Percentiles rank a stretch among this genome's conserved stretches.
Evolutionary conservation across 2,329 filamentous ascomycete species (phyloP).

Genomic region (Xylaria sp.): DNA sequence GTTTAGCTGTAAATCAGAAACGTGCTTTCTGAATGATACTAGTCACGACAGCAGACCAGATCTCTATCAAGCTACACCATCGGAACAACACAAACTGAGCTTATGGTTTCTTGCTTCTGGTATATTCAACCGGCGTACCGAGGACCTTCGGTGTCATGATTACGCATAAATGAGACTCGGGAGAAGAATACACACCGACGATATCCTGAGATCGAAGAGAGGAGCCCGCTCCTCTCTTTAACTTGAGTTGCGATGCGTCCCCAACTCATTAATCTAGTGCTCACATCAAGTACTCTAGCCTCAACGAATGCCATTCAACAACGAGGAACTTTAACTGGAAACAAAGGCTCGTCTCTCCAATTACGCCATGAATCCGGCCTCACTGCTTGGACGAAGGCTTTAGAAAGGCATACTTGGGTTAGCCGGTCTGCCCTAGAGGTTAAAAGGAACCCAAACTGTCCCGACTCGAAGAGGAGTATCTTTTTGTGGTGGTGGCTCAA

Average conservation of each 20-base stretch:
- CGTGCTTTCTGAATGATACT: background rate
- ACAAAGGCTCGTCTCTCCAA: background rate
- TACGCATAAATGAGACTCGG: background rate
- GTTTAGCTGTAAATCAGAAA: background rate
- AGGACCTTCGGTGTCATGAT: background rate
- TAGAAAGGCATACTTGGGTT: background rate
- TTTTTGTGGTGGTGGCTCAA: too few relatives aligned
- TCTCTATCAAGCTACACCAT: background rate
- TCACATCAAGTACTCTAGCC: constrained; percentile 12
- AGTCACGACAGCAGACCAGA: background rate
- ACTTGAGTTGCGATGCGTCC: constrained; percentile 18
- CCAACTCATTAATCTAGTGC: constrained; percentile 13
- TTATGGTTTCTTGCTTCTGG: background rate
- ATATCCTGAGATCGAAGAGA: background rate
- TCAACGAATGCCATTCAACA: background rate
- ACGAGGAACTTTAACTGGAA: background rate
- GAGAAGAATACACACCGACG: background rate
- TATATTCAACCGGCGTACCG: background rate
- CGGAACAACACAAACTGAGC: background rate
- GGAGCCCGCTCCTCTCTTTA: background rate
- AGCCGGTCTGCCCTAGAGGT: background rate
- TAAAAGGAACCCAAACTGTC: background rate
- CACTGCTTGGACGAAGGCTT: background rate
- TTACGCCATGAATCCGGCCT: background rate
- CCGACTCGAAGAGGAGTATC: too few relatives aligned